Conservation (phyloP, 2,329 filamentous ascomycete genomes). For the Monosporascus sp. region DNA sequence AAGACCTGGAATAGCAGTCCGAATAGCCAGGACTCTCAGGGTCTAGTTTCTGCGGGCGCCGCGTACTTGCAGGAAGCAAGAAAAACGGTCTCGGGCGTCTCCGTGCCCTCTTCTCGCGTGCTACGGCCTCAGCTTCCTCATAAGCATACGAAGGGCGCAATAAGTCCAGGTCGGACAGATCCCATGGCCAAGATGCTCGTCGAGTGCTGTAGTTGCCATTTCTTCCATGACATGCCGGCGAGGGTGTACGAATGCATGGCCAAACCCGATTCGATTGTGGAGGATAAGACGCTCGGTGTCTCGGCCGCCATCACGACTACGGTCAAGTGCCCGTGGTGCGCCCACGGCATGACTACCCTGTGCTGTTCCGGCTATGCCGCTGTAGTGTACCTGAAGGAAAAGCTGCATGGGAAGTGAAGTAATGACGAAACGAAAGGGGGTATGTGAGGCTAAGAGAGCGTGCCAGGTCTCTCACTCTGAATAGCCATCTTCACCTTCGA, state of each 20-base stretch:
- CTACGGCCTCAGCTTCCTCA: slow-evolving; percentile 21
- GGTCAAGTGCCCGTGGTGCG: slow-evolving; percentile 67
- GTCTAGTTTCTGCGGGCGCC: slow-evolving; percentile 20
- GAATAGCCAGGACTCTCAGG: slow-evolving; percentile 17
- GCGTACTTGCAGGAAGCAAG: slow-evolving; percentile 33
- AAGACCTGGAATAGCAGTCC: slow-evolving; percentile 18
- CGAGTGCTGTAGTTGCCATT: slow-evolving; percentile 59
- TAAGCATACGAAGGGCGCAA: slow-evolving; percentile 18
- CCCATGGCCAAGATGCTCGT: slow-evolving; percentile 59
- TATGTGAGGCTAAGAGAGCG: too few relatives aligned
- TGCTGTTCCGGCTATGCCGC: slow-evolving; percentile 68
- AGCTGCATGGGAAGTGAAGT: slow-evolving; percentile 40
- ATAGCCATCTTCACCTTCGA: too few relatives aligned
- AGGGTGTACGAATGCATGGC: slow-evolving; percentile 61
- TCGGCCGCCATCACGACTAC: slow-evolving; percentile 54
- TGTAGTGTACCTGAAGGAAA: slow-evolving; percentile 61
- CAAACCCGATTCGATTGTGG: slow-evolving; percentile 49
- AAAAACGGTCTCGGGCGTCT: slow-evolving; percentile 23
- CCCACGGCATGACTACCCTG: slow-evolving; percentile 61
- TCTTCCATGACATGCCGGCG: slow-evolving; percentile 61
- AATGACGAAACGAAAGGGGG: too few relatives aligned
- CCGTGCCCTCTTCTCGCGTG: slow-evolving; percentile 16
- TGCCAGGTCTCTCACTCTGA: too few relatives aligned
- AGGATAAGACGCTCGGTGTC: slow-evolving; percentile 46
- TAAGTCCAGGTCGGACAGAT: slow-evolving; percentile 20